A percentile compares a stretch with the other conserved stretches of the same genome.
phyloP scores from a whole-genome alignment of 805 yeast species.

The Saturnispora silvae region DNA sequence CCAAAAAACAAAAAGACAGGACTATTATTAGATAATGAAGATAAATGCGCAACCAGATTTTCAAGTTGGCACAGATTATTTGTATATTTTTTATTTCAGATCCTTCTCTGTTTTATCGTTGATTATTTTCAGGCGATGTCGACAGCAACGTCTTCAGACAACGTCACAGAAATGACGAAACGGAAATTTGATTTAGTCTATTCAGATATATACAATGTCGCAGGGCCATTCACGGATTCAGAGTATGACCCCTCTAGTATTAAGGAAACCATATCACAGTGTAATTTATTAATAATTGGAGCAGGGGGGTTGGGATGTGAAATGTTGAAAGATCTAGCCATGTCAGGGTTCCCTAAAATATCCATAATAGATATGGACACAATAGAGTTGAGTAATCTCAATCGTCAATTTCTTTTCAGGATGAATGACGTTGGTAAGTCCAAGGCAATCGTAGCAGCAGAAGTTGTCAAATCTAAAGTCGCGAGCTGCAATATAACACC shows the following conservation, averaged over 20 bases:
- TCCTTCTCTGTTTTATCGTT: too few species aligned
- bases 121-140: too few species aligned
- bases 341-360: slow-evolving; percentile 55
- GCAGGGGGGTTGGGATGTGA: slow-evolving; percentile 86
- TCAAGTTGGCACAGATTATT: too few species aligned
- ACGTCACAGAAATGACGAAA: not conserved
- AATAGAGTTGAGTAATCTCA: slow-evolving; percentile 64
- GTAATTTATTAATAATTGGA: slow-evolving; percentile 44
- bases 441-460: slow-evolving; percentile 58
- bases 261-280: slow-evolving; percentile 10
- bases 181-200: not conserved
- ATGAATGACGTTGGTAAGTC: slow-evolving; percentile 49
- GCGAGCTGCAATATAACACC: slow-evolving; percentile 34
- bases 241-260: slow-evolving; percentile 22
- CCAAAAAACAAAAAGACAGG: too few species aligned
- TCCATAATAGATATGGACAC: slow-evolving; percentile 78
- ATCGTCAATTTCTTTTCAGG: slow-evolving; percentile 66
- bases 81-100: too few species aligned
- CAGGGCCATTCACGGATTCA: slow-evolving; percentile 25
- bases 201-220: slow-evolving; percentile 7
- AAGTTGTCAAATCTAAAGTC: slow-evolving; percentile 37
- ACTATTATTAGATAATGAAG: too few species aligned
- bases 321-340: slow-evolving; percentile 58
- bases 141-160: too few species aligned
- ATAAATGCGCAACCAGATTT: too few species aligned